Percentiles rank a stretch among this genome's conserved stretches.
Evolutionary conservation across 257 asterid species (phyloP).

Genomic region (Fraxinus excelsior): DNA sequence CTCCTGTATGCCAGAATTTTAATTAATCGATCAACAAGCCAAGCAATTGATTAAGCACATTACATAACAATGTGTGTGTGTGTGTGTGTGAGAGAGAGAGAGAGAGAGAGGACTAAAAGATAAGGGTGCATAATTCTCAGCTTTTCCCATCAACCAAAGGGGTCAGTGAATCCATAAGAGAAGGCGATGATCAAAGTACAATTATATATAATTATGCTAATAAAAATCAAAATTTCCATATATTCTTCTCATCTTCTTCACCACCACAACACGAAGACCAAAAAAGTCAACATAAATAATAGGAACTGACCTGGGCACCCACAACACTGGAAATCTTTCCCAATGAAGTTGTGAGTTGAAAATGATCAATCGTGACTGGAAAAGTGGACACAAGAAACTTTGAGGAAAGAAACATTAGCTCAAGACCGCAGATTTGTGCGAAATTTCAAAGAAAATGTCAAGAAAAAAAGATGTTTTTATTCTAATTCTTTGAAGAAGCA

Average conservation of each 20-base stretch:
- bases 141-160: neutral
- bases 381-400: neutral
- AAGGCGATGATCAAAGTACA: neutral
- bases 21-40: neutral
- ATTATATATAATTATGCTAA: neutral
- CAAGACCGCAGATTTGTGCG: neutral
- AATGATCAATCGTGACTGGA: conserved; percentile 1
- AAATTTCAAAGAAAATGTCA: neutral
- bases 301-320: conserved; percentile 28
- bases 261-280: conserved; percentile 22
- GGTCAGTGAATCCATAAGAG: neutral
- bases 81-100: too few species aligned
- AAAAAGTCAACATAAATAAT: conserved; percentile 10
- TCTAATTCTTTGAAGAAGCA: neutral
- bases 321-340: conserved; percentile 13
- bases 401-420: neutral
- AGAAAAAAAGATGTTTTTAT: neutral
- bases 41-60: neutral
- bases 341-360: conserved; percentile 11
- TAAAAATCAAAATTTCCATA: neutral
- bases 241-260: neutral
- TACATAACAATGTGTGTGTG: neutral
- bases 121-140: neutral
- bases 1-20: neutral
- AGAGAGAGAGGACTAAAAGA: neutral